Evolutionary conservation across 495 filamentous ascomycete species (phyloP).

Genomic region (Aspergillus haitiensis): DNA sequence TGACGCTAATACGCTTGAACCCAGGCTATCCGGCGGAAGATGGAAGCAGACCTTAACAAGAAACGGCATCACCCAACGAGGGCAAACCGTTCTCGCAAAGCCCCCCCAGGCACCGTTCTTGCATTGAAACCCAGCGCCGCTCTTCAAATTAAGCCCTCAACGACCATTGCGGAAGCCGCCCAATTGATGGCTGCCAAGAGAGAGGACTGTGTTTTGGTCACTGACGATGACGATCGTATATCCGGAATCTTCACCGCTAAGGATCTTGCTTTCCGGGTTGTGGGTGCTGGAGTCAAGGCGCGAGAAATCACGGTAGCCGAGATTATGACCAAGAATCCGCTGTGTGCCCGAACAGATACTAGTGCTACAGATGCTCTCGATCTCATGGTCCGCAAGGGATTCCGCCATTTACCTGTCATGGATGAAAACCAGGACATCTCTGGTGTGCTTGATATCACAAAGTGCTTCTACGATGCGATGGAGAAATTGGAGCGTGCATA

Average conservation of each 20-base stretch:
- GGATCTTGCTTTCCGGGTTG: constrained; percentile 95
- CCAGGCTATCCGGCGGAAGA: constrained; percentile 92
- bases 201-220: constrained; percentile 98
- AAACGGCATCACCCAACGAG: constrained; percentile 79
- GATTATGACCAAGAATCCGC: constrained; percentile 99
- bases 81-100: constrained; percentile 82
- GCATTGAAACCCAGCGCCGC: constrained; percentile 92
- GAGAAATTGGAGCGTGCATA: constrained; percentile 98
- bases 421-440: constrained; percentile 99
- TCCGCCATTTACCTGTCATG: constrained; percentile 97
- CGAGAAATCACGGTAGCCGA: constrained; percentile 88
- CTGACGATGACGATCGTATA: constrained; percentile 96
- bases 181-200: constrained; percentile 99
- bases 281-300: constrained; percentile 89
- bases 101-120: constrained; percentile 92
- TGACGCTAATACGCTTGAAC: constrained; percentile 12
- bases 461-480: constrained; percentile 99
- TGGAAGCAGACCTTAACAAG: constrained; percentile 97
- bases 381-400: constrained; percentile 97
- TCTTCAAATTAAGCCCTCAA: constrained; percentile 94
- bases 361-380: constrained; percentile 97
- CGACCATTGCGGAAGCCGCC: constrained; percentile 92
- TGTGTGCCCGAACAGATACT: constrained; percentile 95
- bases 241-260: constrained; percentile 99
- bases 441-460: constrained; percentile 97